phyloP scores from a whole-genome alignment of 2,329 filamentous ascomycete species.

The Nemania diffusa region DNA sequence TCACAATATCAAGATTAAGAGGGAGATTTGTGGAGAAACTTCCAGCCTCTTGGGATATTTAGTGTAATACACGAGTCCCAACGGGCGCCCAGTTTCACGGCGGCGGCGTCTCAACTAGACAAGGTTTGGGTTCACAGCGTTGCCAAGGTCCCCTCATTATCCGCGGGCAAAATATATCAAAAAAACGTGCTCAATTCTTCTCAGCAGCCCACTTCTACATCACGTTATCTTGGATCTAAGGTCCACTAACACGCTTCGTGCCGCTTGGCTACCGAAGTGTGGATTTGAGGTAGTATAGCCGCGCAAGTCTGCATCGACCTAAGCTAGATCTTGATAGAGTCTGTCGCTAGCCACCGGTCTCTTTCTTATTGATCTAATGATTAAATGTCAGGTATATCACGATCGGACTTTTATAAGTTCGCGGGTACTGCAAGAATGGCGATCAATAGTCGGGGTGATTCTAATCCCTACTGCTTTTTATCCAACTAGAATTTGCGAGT shows the following conservation, averaged over 20 bases:
- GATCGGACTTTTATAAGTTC: slow-evolving; percentile 8
- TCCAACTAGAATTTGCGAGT: neutral
- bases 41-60: slow-evolving; percentile 5
- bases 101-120: neutral
- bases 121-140: neutral
- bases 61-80: neutral
- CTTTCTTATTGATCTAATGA: neutral
- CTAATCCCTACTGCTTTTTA: neutral
- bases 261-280: slow-evolving; percentile 5
- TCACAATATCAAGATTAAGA: slow-evolving; percentile 9
- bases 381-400: neutral
- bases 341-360: neutral
- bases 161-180: slow-evolving; percentile 18
- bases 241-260: neutral
- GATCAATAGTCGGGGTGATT: neutral
- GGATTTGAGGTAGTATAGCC: neutral
- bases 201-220: slow-evolving; percentile 37
- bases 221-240: neutral
- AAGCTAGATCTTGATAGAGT: neutral
- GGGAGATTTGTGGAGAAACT: slow-evolving; percentile 2
- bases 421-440: neutral
- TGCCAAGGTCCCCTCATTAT: slow-evolving; percentile 32
- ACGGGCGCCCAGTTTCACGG: neutral
- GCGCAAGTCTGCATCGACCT: slow-evolving; percentile 13
- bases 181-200: slow-evolving; percentile 50